Evolutionary conservation across 192 early-diverging fungal genomes (phyloP), one percentile per base, ranked within the genome.

Genomic region (Hyaloraphidium curvatum): DNA sequence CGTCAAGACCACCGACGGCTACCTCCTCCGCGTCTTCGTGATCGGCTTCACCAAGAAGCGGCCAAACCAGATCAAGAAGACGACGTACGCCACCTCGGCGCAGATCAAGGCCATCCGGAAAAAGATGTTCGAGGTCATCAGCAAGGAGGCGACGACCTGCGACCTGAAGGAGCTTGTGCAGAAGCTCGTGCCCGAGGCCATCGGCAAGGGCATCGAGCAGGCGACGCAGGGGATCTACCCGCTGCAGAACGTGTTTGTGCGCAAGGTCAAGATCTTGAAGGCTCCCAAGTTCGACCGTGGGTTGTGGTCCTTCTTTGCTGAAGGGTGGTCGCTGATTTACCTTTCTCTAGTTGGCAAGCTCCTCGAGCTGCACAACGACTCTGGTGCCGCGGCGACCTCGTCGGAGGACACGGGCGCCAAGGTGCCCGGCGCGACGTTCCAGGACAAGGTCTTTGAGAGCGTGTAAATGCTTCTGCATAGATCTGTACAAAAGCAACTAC

Each of bases 1-100:
- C 72, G 87, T 97, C 79, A 99, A 99, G 86, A 99, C 95, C 72
- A 93, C 95, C 60, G 95, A 99, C 75, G 95, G 95, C 59, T 99
- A 99, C 83, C 74, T 95, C 53, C 69, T 99, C 65, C 92, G 95
- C 67, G 74, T 95, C 64, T 99, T 99, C 65, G 79, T 79, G 64
- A 85, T 97, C 67, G 91, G 82, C 56, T 97, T 97, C 83, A 99
- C 93, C 75, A 78, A 83, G 72, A 81, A 84, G 59, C 83, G 84
- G 66, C 70, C 72, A 51, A 82, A 88, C 81, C 95, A 99, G 81
- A 70, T 91, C 69, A 82, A 80, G 77, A 91, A 90, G 80, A 97
- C 92, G 66, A 91, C 89, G 58, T 99, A 99, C 70, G 95, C 95
- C 40, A 84, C 90, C 70, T 74, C 81, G 61, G 76, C 89, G 55